A percentile compares a stretch with the other conserved stretches of the same genome.
Evolutionary conservation across 768 basidiomycete species (phyloP).

Genomic region (Termitomyces sp.): DNA sequence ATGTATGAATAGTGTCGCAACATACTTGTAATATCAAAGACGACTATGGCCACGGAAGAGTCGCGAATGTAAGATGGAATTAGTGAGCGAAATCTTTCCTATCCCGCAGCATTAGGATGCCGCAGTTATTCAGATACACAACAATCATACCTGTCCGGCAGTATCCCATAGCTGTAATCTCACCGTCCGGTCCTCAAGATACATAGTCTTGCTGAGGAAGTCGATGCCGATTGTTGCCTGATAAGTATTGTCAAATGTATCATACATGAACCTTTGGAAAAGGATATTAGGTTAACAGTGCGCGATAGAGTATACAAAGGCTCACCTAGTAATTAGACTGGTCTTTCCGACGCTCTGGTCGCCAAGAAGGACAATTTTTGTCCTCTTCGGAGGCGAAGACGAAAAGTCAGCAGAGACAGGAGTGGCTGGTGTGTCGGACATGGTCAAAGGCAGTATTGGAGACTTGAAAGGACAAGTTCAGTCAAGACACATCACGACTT

Average conservation of each 20-base stretch:
- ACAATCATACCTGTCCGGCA: constrained; percentile 74
- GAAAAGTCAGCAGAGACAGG: constrained; percentile 83
- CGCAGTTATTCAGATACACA: background rate
- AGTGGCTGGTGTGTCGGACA: constrained; percentile 53
- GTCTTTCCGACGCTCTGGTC: constrained; percentile 99
- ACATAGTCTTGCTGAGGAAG: constrained; percentile 99
- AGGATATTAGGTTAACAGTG: constrained; percentile 6
- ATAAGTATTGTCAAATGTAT: constrained; percentile 99
- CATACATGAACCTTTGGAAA: constrained; percentile 86
- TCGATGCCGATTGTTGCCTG: constrained; percentile 98
- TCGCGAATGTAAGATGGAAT: constrained; percentile 99
- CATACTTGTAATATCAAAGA: constrained; percentile 98
- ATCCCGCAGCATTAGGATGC: constrained; percentile 8
- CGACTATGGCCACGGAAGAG: constrained; percentile 97
- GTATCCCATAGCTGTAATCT: constrained; percentile 99
- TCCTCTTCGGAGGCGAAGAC: constrained; percentile 87
- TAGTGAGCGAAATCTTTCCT: constrained; percentile 96
- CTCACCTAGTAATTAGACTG: constrained; percentile 91
- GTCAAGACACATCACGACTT: constrained; percentile 14
- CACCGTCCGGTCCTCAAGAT: constrained; percentile 97
- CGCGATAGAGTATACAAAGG: constrained; percentile 14
- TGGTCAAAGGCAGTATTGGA: constrained; percentile 19
- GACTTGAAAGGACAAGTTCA: background rate
- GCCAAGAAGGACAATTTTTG: constrained; percentile 93
- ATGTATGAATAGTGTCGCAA: constrained; percentile 16